These are phyloP conservation scores for Metarhizium album DNA, from an alignment of 2,329 filamentous ascomycete genomes.

Conservation along the genomic window DNA sequence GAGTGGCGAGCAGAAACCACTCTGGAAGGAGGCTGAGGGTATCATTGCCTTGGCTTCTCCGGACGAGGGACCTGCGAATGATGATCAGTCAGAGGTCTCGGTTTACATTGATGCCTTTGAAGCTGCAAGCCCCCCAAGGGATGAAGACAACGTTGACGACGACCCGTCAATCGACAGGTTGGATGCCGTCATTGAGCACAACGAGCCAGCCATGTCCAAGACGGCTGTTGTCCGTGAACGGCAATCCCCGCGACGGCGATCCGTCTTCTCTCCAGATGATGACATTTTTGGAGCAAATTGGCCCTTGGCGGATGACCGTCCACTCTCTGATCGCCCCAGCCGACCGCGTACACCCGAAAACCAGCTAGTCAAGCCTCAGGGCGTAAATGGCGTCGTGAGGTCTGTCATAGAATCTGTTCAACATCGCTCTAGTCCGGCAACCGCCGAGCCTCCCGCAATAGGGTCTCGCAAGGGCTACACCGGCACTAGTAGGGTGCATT, in stretches of 20 bases:
- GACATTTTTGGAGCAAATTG: conserved; percentile 51
- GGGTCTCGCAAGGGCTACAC: conserved; percentile 20
- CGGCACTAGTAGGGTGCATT: conserved; percentile 45
- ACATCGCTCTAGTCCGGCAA: conserved; percentile 31
- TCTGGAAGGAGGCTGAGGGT: conserved; percentile 76
- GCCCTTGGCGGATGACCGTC: conserved; percentile 29
- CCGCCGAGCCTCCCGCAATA: conserved; percentile 21
- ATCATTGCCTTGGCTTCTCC: conserved; percentile 77
- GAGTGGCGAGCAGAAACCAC: conserved; percentile 43
- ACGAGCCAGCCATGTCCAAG: conserved; percentile 34
- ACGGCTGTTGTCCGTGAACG: conserved; percentile 45
- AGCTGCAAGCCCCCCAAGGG: conserved; percentile 35
- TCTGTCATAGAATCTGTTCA: conserved; percentile 57
- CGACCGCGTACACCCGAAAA: conserved; percentile 32
- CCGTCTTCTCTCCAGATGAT: conserved; percentile 55
- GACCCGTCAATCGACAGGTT: conserved; percentile 30
- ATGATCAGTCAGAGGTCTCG: conserved; percentile 26
- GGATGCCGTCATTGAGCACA: conserved; percentile 31
- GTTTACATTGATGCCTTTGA: conserved; percentile 28
- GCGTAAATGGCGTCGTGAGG: conserved; percentile 41
- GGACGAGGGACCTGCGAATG: conserved; percentile 41
- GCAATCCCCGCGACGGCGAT: conserved; percentile 41
- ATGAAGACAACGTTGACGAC: conserved; percentile 24
- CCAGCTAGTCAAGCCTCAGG: conserved; percentile 20
- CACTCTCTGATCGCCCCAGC: conserved; percentile 24